Conservation (phyloP, 257 asterid genomes). For the Vinca minor region DNA sequence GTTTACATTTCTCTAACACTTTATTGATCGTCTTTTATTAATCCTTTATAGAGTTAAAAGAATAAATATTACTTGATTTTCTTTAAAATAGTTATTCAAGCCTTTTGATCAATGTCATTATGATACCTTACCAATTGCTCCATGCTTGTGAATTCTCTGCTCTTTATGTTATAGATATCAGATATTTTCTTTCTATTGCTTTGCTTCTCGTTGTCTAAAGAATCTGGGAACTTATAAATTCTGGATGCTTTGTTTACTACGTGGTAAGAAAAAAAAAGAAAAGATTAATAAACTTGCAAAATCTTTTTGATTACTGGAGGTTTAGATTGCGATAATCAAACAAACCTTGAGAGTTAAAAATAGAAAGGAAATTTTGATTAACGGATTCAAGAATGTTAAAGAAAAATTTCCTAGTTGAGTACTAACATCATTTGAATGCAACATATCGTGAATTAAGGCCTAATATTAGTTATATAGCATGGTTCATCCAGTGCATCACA, state of each 20-base stretch:
- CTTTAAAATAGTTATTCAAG: not conserved
- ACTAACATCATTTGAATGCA: not conserved
- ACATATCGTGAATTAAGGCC: not conserved
- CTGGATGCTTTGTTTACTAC: too few relatives aligned
- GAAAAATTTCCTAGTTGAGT: not conserved
- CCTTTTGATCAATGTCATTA: not conserved
- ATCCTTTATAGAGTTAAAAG: too few relatives aligned
- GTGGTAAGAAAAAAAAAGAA: too few relatives aligned
- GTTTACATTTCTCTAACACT: too few relatives aligned
- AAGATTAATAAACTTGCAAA: too few relatives aligned
- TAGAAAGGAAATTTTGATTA: not conserved
- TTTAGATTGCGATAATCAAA: not conserved
- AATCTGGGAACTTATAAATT: not conserved
- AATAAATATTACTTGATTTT: not conserved
- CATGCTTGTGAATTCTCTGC: not conserved
- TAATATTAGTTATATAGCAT: too few relatives aligned
- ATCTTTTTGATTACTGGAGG: not conserved
- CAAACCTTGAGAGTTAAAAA: not conserved
- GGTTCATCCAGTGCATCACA: too few relatives aligned
- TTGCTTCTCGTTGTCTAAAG: not conserved
- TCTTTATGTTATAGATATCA: not conserved
- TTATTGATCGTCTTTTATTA: too few relatives aligned
- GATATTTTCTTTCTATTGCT: not conserved
- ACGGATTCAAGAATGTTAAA: not conserved
- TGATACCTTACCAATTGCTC: not conserved